Evolutionary conservation across 306 rosid genomes (phyloP), one percentile per base, ranked within the genome.

Genomic region (Arachis hypogaea): DNA sequence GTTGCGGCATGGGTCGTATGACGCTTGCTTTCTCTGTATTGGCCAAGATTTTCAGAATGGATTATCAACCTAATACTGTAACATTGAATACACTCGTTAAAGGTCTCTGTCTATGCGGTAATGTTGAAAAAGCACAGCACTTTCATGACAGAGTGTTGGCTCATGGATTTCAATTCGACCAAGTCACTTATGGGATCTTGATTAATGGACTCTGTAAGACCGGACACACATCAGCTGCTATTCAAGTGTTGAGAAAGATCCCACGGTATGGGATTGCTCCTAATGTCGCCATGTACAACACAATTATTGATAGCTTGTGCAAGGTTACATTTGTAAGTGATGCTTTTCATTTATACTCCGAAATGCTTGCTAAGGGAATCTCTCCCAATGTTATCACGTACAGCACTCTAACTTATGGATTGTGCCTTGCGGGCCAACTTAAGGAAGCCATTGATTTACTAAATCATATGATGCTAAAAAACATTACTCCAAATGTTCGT

Each of bases 231-330:
- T 45, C 1, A 4, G 41, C n/a, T 1, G 59, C 73, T 0, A 0
- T 75, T 33, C 9, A 29, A 7, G 11, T 76, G 33, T 33, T 76
- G 11, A 22, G 74, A 30, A 51, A 18, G 7, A 46, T 67, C 9
- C 54, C 67, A 12, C 7, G 4, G 3, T 11, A 9, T 11, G 12
- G 9, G 12, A 5, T 49, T 57, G 40, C 8, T 59, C 63, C 52
- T 11, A 0, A 41, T 5, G 45, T 54, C 6, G 71, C 62, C 22
- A 63, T 55, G 30, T 77, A 62, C 18, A 77, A 0, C 43, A 41
- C 59, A 2, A 42, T 77, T 8, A 66, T 77, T 8, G 73, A 82
- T 6, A n/a, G 79, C 42, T 40, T 82, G 36, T 82, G 76, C 10
- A 82, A 72, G 62, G 72, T 51, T 44, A 66, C 51, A 3, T 22